phyloP scores from a whole-genome alignment of 768 basidiomycete species.

The Collybiopsis luxurians region DNA sequence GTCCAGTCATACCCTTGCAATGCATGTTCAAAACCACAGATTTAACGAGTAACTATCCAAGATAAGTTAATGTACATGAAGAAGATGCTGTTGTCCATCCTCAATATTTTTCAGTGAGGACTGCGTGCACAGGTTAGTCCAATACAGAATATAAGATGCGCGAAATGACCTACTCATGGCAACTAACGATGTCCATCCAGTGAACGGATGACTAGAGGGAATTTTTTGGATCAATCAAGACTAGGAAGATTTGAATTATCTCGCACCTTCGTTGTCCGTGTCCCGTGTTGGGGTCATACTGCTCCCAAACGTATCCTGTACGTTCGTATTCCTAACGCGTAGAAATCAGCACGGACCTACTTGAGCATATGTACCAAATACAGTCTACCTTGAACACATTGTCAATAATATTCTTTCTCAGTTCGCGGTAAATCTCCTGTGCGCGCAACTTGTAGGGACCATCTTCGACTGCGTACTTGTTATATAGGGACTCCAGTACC shows the following conservation, averaged over 20 bases:
- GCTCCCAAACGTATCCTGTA: slow-evolving; percentile 97
- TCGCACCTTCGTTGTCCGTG: slow-evolving; percentile 82
- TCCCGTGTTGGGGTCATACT: slow-evolving; percentile 84
- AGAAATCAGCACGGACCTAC: neutral
- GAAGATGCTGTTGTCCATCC: neutral
- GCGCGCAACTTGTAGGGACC: slow-evolving; percentile 84
- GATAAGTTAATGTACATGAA: neutral
- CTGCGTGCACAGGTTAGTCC: slow-evolving; percentile 28
- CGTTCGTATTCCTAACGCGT: slow-evolving; percentile 75
- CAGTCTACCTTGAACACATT: slow-evolving; percentile 68
- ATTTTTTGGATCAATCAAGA: slow-evolving; percentile 4
- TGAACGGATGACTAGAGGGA: slow-evolving; percentile 91
- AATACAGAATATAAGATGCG: neutral
- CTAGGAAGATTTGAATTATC: slow-evolving; percentile 4
- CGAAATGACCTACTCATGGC: slow-evolving; percentile 68
- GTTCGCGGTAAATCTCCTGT: slow-evolving; percentile 71
- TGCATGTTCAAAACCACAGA: neutral
- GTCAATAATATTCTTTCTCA: slow-evolving; percentile 79
- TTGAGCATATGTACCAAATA: neutral
- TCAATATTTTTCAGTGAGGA: slow-evolving; percentile 70
- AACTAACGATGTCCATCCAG: slow-evolving; percentile 92
- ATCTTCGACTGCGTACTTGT: slow-evolving; percentile 73
- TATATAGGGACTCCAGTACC: slow-evolving; percentile 73
- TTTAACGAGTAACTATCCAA: neutral
- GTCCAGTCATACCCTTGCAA: neutral